phyloP scores from a whole-genome alignment of 2,329 filamentous ascomycete genomes.

The Chaetoscypha palmicola region DNA sequence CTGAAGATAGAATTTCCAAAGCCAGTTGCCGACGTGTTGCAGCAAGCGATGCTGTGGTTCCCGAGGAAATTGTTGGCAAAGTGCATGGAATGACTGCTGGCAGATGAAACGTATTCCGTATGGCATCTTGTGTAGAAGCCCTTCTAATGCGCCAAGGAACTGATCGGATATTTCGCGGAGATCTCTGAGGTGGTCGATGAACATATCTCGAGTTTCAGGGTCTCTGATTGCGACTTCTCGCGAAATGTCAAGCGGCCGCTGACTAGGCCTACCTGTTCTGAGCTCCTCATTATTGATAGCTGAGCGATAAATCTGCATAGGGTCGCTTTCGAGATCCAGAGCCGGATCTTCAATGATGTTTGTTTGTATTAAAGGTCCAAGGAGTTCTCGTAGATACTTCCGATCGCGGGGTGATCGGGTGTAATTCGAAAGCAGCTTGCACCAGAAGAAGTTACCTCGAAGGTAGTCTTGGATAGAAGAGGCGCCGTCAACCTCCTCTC shows the following conservation, averaged over 20 bases:
- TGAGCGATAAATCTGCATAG: constrained; percentile 92
- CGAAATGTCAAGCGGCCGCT: constrained; percentile 74
- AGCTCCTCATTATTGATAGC: constrained; percentile 97
- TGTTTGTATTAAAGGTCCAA: constrained; percentile 79
- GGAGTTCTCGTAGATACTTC: constrained; percentile 81
- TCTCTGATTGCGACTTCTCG: constrained; percentile 94
- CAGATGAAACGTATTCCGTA: constrained; percentile 87
- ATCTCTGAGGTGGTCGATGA: constrained; percentile 91
- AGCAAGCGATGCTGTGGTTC: constrained; percentile 73
- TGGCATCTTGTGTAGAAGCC: constrained; percentile 79
- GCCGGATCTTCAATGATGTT: constrained; percentile 89
- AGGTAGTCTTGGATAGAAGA: constrained; percentile 74
- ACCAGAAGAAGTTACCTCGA: constrained; percentile 89
- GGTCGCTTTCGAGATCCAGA: constrained; percentile 91
- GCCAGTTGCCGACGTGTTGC: constrained; percentile 80
- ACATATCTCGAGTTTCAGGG: constrained; percentile 81
- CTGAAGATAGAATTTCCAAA: constrained; percentile 91
- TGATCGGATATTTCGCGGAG: constrained; percentile 91
- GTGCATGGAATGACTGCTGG: constrained; percentile 73
- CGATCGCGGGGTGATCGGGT: constrained; percentile 85
- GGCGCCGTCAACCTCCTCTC: constrained; percentile 75
- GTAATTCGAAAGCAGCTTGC: constrained; percentile 78
- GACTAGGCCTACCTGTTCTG: constrained; percentile 77
- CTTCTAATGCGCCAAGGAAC: constrained; percentile 75
- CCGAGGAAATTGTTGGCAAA: constrained; percentile 69